These are phyloP conservation scores for Ammopiptanthus mongolicus DNA, from an alignment of 306 rosid species.

Conservation along the genomic window DNA sequence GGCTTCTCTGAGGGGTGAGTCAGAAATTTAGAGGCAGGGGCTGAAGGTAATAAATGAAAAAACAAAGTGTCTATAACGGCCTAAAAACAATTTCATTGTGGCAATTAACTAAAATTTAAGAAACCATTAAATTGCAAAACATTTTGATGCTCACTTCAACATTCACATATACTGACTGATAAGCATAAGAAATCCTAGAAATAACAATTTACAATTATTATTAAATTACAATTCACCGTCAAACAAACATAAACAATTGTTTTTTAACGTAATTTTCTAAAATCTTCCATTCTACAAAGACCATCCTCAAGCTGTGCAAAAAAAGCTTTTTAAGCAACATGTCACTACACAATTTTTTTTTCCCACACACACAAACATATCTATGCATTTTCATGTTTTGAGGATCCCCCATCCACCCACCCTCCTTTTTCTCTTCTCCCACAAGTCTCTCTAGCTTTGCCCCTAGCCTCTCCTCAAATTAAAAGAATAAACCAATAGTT, in stretches of 20 bases:
- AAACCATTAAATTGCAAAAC: constrained; percentile 5
- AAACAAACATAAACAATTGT: neutral
- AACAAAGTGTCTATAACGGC: neutral
- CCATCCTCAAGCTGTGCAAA: neutral
- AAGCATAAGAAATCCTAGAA: neutral
- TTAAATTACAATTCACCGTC: neutral
- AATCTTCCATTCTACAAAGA: neutral
- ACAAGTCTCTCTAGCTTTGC: constrained; percentile 2
- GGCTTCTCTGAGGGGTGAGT: neutral
- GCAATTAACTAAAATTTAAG: neutral
- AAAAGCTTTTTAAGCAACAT: neutral
- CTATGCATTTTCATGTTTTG: neutral
- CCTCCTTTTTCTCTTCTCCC: neutral
- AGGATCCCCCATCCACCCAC: neutral
- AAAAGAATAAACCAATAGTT: neutral
- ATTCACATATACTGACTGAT: neutral
- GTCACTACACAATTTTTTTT: neutral
- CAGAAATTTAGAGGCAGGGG: neutral
- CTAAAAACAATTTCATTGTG: neutral
- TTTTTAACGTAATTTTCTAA: neutral
- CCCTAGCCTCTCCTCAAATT: neutral
- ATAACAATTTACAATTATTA: neutral
- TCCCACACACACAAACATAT: neutral
- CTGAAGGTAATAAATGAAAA: neutral
- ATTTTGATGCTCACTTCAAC: neutral